Conservation (phyloP, 768 basidiomycete genomes). For the Amanita rubescens region DNA sequence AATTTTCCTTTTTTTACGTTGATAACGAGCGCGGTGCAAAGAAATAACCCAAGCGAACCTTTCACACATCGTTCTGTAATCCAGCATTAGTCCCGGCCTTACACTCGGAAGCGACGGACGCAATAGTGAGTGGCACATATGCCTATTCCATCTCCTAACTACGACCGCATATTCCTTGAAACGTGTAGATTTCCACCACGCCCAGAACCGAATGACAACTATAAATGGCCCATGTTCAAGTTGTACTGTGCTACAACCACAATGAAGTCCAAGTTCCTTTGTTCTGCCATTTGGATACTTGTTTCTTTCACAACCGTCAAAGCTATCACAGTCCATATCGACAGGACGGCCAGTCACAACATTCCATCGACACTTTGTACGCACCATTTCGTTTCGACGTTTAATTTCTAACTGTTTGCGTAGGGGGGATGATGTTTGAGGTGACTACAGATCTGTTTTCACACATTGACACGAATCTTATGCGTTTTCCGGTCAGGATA, state of each 20-base stretch:
- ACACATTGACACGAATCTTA: background rate
- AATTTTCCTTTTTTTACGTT: too few species aligned
- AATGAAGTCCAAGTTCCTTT: background rate
- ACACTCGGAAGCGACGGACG: too few species aligned
- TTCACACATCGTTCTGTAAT: too few species aligned
- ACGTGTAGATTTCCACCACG: too few species aligned
- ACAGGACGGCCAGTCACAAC: conserved; percentile 39
- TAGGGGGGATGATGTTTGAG: conserved; percentile 30
- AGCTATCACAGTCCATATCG: conserved; percentile 30
- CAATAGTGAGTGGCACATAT: too few species aligned
- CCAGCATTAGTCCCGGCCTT: too few species aligned
- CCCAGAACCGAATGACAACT: too few species aligned
- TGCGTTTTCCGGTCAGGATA: background rate
- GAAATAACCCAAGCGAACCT: too few species aligned
- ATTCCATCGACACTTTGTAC: conserved; percentile 48
- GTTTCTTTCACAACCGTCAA: background rate
- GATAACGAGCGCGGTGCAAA: too few species aligned
- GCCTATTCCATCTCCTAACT: too few species aligned
- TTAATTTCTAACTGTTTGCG: background rate
- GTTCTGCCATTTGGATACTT: background rate
- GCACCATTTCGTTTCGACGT: conserved; percentile 12
- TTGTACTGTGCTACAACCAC: background rate
- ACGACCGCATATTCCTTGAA: too few species aligned
- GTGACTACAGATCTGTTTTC: background rate
- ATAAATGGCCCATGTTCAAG: too few species aligned